Evolutionary conservation across 208 protist species (phyloP), one percentile per base, ranked within the genome.

Genomic region (Leishmania arabica): DNA sequence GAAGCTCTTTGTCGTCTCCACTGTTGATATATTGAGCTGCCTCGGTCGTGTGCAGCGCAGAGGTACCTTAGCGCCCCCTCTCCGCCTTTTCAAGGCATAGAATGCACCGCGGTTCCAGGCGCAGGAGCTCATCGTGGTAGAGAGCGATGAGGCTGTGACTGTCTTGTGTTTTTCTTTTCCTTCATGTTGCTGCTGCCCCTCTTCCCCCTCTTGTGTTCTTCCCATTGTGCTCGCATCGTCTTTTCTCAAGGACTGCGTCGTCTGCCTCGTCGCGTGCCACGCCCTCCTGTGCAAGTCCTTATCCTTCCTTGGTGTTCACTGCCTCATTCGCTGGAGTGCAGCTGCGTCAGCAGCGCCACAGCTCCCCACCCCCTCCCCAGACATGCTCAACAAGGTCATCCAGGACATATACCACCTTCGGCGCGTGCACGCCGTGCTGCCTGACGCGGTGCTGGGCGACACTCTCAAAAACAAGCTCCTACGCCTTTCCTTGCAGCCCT

Each of bases 341-440:
- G 37, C 8, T 49, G 37, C 7, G 66, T 5, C 17, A 45, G 34
- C 37, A 51, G 19, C 24, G 2, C 66, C 42, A 31, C 21, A 17
- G 66, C 19, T 73, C 11, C 42, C 34, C 64, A 2, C 17, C 8
- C 7, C 64, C 27, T 53, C 42, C 3, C 42, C 68, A 73, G 24
- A 15, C n/a, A 96, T 95, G 93, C 82, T 95, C 24, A 88, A 84
- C 49, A 84, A 88, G 40, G 87, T 91, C 42, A 93, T 97, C 66
- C 77, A 82, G 7, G 90, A 95, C 65, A 85, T 97, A 49, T 90
- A 93, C 77, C 88, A 94, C 78, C 85, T 97, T 62, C 90, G 89
- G 58, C 86, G 89, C n/a, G 86, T 96, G 64, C 92, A 97, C 80
- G 84, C 84, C 58, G 77, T 95, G 27, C 40, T 95, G 42, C 84